A percentile compares a stretch with the other conserved stretches of the same genome.
Evolutionary conservation across 1,139 yeast genomes (phyloP).

Genomic region (Suhomyces yuchorum): DNA sequence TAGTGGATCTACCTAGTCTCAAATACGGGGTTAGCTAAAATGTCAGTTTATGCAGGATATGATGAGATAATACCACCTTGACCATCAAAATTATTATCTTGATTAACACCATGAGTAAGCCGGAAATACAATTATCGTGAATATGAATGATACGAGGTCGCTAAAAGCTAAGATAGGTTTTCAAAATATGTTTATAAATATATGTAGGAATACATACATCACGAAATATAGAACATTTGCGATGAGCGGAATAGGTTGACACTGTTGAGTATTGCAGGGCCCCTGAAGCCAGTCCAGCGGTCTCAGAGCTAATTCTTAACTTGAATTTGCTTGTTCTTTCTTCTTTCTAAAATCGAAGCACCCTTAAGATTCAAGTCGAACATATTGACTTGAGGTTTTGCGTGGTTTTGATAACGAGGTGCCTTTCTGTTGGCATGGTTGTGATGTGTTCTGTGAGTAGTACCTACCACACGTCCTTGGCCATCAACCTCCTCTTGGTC

Average conservation of each 20-base stretch:
- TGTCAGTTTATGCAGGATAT: neutral
- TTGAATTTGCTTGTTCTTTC: constrained; percentile 46
- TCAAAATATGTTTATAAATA: neutral
- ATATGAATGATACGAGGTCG: too few relatives aligned
- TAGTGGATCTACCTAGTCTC: neutral
- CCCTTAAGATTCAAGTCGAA: constrained; percentile 78
- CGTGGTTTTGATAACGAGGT: constrained; percentile 21
- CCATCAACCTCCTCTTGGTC: constrained; percentile 31
- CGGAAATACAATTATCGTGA: too few relatives aligned
- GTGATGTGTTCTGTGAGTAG: constrained; percentile 4
- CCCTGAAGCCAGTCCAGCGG: constrained; percentile 7
- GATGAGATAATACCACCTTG: neutral
- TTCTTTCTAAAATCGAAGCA: constrained; percentile 78
- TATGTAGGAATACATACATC: neutral
- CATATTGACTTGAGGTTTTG: constrained; percentile 26
- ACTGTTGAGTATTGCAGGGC: neutral
- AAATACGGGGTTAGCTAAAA: neutral
- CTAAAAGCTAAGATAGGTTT: too few relatives aligned
- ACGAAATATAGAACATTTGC: constrained; percentile 4
- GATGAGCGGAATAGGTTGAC: constrained; percentile 3
- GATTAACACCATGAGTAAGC: too few relatives aligned
- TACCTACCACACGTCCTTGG: constrained; percentile 15
- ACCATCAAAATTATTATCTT: too few relatives aligned
- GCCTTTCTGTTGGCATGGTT: constrained; percentile 23
- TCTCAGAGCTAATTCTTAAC: constrained; percentile 11